These are phyloP conservation scores for Pseudogymnoascus sp. DNA, from an alignment of 2,329 filamentous ascomycete species.

Conservation along the genomic window DNA sequence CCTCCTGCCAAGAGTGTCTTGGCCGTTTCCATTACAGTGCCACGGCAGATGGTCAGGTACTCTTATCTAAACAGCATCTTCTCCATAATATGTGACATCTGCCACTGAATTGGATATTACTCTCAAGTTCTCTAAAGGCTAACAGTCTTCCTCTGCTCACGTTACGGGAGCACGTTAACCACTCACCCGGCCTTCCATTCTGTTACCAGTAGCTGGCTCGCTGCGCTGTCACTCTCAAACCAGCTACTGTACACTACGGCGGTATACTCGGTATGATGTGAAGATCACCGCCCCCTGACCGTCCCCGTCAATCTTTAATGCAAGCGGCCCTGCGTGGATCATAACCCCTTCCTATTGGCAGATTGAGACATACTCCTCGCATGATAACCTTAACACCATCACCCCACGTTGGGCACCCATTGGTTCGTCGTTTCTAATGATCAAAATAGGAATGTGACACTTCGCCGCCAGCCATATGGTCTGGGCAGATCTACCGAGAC, in stretches of 20 bases:
- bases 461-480: not conserved
- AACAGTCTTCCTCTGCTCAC: not conserved
- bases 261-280: not conserved
- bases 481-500: not conserved
- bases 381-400: constrained; percentile 4
- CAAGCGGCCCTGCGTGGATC: constrained; percentile 5
- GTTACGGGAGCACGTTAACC: not conserved
- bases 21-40: not conserved
- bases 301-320: not conserved
- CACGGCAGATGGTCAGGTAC: not conserved
- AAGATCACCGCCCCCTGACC: not conserved
- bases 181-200: not conserved
- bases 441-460: constrained; percentile 4
- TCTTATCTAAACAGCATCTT: not conserved
- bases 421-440: constrained; percentile 4
- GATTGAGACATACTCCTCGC: constrained; percentile 1
- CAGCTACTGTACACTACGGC: not conserved
- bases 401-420: not conserved
- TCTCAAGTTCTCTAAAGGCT: not conserved
- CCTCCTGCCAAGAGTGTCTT: constrained; percentile 6
- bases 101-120: not conserved
- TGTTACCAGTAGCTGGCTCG: not conserved
- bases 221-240: not conserved
- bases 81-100: not conserved
- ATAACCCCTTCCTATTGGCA: not conserved